phyloP scores from a whole-genome alignment of 2,329 filamentous ascomycete genomes.

The Cordyceps militaris region DNA sequence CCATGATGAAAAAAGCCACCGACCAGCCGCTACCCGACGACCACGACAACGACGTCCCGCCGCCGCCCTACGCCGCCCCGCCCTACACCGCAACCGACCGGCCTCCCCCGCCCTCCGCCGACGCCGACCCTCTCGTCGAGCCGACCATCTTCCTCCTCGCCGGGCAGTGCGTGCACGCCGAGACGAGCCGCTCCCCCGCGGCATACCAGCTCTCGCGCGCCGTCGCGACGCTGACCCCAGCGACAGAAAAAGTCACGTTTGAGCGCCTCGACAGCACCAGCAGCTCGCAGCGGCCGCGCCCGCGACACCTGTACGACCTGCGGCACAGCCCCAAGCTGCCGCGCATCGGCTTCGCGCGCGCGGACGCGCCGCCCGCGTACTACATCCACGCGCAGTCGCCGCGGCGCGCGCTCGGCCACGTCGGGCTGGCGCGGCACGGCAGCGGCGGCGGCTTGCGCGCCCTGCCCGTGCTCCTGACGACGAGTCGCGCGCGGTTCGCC shows the following conservation, averaged over 20 bases:
- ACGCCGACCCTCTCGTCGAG: not conserved
- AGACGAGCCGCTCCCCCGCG: not conserved
- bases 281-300: not conserved
- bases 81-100: no score
- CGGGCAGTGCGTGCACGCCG: not conserved
- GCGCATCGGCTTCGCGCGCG: not conserved
- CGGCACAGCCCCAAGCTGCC: not conserved
- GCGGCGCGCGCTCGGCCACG: constrained; percentile 3
- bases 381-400: constrained; percentile 5
- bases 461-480: not conserved
- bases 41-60: not conserved
- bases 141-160: constrained; percentile 6
- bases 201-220: not conserved
- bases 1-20: not conserved
- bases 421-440: not conserved
- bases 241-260: not conserved
- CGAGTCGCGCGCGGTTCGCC: not conserved
- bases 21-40: not conserved
- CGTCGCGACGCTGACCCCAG: not conserved
- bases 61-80: no score
- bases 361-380: not conserved
- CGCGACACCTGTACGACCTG: constrained; percentile 1
- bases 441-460: not conserved
- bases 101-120: no score
- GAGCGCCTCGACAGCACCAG: not conserved